Base-by-base conservation (phyloP, 768 basidiomycete species). In the Suillus placidus region DNA sequence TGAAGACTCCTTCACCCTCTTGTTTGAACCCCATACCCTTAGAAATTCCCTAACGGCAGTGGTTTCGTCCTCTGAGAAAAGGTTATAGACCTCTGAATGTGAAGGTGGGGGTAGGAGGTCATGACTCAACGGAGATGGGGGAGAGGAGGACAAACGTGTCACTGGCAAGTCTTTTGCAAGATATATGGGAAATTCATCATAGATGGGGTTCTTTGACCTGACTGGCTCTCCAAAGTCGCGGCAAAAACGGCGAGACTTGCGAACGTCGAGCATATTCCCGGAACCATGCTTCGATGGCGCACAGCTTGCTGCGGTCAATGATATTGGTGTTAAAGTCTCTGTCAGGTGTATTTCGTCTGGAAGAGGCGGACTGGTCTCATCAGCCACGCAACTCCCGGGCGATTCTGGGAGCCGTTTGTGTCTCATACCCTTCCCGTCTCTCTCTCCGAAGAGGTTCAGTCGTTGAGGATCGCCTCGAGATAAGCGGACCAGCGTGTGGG, bases 11-110 rank as follows among this genome's bases (percentile, higher is more conserved):
- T 54, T 60, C 64, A 55, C 61, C 62, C 61, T 23, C 55, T 35
- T 58, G 37, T 64, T 61, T 67, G 67, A 2, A 60, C 64, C 64
- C 64, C 60, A 62, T 62, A 67, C 71, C 57, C 66, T 67, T 60
- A 72, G 20, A 37, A 69, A 70, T 14, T 66, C 67, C 20, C 66
- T 68, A 3, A 67, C 56, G 37, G 68, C 69, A 62, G 30, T 57
- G 30, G 40, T 42, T 5, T 75, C 72, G 34, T 66, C 68, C 37
- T 61, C 66, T 43, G 71, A 65, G 37, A 66, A 38, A 18, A 38
- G 52, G 18, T 64, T 38, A 9, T 20, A 30, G 23, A 30, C 30
- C 7, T 64, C 63, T 26, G 40, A 23, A 23, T 32, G 34, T 64
- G 63, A 63, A 13, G 63, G 66, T 32, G 62, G 49, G 34, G 9